phyloP scores from a whole-genome alignment of 1,284 basidiomycete genomes.

The Ustilago trichophora region DNA sequence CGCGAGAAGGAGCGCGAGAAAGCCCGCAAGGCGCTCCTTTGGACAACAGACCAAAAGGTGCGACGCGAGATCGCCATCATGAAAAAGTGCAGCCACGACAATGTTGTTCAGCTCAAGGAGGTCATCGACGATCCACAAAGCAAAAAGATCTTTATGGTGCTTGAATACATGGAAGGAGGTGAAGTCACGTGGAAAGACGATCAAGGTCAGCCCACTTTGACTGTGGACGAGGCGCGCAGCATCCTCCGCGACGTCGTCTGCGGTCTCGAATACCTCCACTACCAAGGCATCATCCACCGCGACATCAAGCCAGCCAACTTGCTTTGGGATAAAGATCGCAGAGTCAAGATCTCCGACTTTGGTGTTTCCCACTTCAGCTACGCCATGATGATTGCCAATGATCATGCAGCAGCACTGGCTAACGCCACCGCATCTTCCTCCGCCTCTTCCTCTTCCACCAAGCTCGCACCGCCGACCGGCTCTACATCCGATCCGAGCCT shows the following conservation, averaged over 20 bases:
- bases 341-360: conserved; percentile 96
- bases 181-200: conserved; percentile 84
- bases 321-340: conserved; percentile 82
- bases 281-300: conserved; percentile 97
- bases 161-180: conserved; percentile 94
- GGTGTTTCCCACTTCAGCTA: conserved; percentile 95
- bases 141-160: conserved; percentile 93
- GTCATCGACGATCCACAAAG: conserved; percentile 92
- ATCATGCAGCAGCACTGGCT: conserved; percentile 22
- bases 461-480: conserved; percentile 5
- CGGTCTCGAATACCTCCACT: conserved; percentile 92
- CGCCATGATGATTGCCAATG: conserved; percentile 68
- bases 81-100: conserved; percentile 87
- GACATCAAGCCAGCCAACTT: conserved; percentile 99
- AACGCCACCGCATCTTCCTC: conserved; percentile 3
- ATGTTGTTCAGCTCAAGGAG: conserved; percentile 89
- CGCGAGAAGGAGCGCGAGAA: conserved; percentile 53
- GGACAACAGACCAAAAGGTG: conserved; percentile 64
- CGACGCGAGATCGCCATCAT: conserved; percentile 87
- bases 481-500: conserved; percentile 68
- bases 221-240: conserved; percentile 81
- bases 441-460: conserved; percentile 12
- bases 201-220: conserved; percentile 74
- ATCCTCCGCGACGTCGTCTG: conserved; percentile 92
- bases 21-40: conserved; percentile 52